These are phyloP conservation scores for Cenchrus purpureus DNA, from an alignment of 176 grass and related monocot species.

Conservation along the genomic window DNA sequence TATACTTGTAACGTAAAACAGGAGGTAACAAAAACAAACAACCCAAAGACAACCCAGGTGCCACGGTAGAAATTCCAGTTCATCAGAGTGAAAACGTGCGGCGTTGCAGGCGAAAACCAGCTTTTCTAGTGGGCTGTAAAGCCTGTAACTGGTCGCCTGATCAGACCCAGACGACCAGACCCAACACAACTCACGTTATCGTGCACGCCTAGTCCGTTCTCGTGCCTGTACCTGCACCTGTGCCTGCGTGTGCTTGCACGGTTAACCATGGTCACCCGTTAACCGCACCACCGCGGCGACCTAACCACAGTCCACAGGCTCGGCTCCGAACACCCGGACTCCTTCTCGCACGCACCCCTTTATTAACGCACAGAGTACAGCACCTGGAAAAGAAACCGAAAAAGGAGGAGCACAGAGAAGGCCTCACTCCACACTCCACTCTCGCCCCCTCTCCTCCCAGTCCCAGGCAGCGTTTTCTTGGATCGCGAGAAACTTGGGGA, in stretches of 20 bases:
- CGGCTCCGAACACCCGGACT: neutral
- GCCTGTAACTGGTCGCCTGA: neutral
- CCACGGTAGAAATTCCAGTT: neutral
- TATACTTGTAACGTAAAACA: neutral
- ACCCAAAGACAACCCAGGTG: neutral
- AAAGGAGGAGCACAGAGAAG: slow-evolving; percentile 2
- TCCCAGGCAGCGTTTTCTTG: neutral
- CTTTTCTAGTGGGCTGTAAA: neutral
- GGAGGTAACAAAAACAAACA: neutral
- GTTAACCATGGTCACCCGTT: slow-evolving; percentile 59
- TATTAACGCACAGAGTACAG: slow-evolving; percentile 59
- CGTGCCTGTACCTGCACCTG: too few species aligned
- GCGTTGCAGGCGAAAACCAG: neutral
- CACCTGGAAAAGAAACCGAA: slow-evolving; percentile 38
- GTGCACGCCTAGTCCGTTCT: neutral
- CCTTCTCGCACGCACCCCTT: slow-evolving; percentile 15
- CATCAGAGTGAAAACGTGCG: neutral
- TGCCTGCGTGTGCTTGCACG: neutral
- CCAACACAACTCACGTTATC: neutral
- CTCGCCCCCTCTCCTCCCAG: neutral
- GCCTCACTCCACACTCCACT: slow-evolving; percentile 41
- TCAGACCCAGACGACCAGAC: neutral
- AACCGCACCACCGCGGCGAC: slow-evolving; percentile 36
- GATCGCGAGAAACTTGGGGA: slow-evolving; percentile 41
- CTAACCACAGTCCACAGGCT: slow-evolving; percentile 30